phyloP scores from a whole-genome alignment of 2,329 filamentous ascomycete species.

The Aspergillus thermomutatus region DNA sequence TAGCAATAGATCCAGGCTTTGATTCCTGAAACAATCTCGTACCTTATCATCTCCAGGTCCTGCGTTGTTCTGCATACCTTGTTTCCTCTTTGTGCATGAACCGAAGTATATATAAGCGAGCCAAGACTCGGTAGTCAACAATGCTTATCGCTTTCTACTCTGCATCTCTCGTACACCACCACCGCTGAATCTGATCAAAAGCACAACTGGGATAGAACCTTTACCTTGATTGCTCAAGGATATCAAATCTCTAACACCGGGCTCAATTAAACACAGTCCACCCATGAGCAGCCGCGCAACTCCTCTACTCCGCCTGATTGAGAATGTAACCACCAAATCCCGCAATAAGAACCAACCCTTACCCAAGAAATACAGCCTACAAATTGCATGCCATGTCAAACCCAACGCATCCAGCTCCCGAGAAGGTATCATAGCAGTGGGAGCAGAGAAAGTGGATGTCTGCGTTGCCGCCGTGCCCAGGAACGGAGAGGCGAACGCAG shows the following conservation, averaged over 20 bases:
- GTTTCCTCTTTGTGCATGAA: not conserved
- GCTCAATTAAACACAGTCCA: not conserved
- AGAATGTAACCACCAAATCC: slow-evolving; percentile 3
- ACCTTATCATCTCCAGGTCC: no score
- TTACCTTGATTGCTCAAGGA: not conserved
- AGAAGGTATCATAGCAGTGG: slow-evolving; percentile 58
- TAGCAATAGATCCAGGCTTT: not conserved
- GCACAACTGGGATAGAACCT: not conserved
- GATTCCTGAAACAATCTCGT: not conserved
- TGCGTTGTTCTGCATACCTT: not conserved
- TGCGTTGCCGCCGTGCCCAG: slow-evolving; percentile 64
- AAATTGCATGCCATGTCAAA: slow-evolving; percentile 65
- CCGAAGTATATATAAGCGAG: not conserved
- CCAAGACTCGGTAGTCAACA: not conserved
- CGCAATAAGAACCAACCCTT: slow-evolving; percentile 4
- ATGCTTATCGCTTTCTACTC: not conserved
- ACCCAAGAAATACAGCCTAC: slow-evolving; percentile 41
- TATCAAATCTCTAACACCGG: not conserved
- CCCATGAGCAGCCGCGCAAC: slow-evolving; percentile 1
- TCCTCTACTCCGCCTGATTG: slow-evolving; percentile 14
- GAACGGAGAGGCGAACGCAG: slow-evolving; percentile 67
- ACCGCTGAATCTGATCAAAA: not conserved
- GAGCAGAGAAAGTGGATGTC: slow-evolving; percentile 58
- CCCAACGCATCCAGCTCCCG: slow-evolving; percentile 61
- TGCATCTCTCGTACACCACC: not conserved